A percentile compares a stretch with the other conserved stretches of the same genome.
These are phyloP conservation scores for Fusarium kyushuense DNA, from an alignment of 2,329 filamentous ascomycete genomes.

Conservation along the genomic window DNA sequence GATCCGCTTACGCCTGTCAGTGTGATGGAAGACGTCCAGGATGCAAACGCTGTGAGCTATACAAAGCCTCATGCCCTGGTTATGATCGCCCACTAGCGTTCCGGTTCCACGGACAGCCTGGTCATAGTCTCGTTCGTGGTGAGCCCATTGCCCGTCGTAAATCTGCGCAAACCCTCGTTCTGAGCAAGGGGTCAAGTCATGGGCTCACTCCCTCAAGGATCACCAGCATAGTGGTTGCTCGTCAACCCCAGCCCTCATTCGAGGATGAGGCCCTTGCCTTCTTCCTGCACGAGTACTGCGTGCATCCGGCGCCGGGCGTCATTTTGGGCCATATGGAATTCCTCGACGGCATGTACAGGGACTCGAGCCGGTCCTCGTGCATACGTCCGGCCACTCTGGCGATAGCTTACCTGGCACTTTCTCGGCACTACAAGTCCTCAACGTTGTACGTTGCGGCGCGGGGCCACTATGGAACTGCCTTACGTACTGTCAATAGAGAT, in stretches of 20 bases:
- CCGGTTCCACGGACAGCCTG: slow-evolving; percentile 36
- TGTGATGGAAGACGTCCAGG: slow-evolving; percentile 33
- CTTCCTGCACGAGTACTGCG: slow-evolving; percentile 30
- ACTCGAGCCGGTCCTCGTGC: slow-evolving; percentile 21
- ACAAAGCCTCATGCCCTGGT: slow-evolving; percentile 33
- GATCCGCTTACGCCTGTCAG: slow-evolving; percentile 4
- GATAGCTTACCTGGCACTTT: slow-evolving; percentile 30
- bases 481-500: slow-evolving; percentile 31
- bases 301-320: slow-evolving; percentile 18
- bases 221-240: slow-evolving; percentile 4
- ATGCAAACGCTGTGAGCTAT: slow-evolving; percentile 35
- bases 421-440: slow-evolving; percentile 35
- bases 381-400: slow-evolving; percentile 30
- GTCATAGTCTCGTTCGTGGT: slow-evolving; percentile 21
- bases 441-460: slow-evolving; percentile 32
- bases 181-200: slow-evolving; percentile 2
- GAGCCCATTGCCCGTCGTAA: background rate
- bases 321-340: slow-evolving; percentile 31
- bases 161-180: slow-evolving; percentile 1
- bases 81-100: slow-evolving; percentile 36
- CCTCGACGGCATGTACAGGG: slow-evolving; percentile 23
- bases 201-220: background rate
- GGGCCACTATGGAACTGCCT: slow-evolving; percentile 24
- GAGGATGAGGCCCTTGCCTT: slow-evolving; percentile 30
- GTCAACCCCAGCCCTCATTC: slow-evolving; percentile 36